These are phyloP conservation scores for Chlamydomonas sphaeroides DNA, from an alignment of 139 green algal genomes.

Conservation along the genomic window DNA sequence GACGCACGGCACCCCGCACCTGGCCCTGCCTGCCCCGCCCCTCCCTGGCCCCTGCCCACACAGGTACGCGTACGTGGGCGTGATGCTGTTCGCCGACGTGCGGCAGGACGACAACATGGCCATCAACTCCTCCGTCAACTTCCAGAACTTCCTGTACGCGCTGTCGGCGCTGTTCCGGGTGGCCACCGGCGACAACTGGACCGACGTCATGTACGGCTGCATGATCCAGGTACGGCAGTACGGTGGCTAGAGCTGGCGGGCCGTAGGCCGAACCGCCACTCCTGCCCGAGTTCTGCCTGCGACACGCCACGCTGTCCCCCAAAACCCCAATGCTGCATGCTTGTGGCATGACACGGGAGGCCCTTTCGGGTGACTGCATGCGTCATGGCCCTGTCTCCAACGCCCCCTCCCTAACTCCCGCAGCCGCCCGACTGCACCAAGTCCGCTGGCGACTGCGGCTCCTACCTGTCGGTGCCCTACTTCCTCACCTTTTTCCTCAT, in stretches of 20 bases:
- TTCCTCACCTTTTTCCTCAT: slow-evolving; percentile 74
- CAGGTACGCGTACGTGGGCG: slow-evolving; percentile 73
- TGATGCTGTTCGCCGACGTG: slow-evolving; percentile 57
- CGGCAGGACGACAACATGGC: neutral
- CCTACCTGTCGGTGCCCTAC: slow-evolving; percentile 61
- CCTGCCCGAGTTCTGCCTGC: too few relatives aligned
- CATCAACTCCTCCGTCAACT: slow-evolving; percentile 78
- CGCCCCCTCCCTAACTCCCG: neutral
- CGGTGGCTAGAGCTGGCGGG: too few relatives aligned
- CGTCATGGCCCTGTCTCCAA: too few relatives aligned
- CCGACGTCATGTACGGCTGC: slow-evolving; percentile 65
- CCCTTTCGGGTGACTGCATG: too few relatives aligned
- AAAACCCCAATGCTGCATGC: too few relatives aligned
- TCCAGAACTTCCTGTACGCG: slow-evolving; percentile 68
- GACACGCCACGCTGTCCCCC: too few relatives aligned
- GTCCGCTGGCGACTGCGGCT: slow-evolving; percentile 51
- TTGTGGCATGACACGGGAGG: too few relatives aligned
- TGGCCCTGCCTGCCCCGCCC: too few relatives aligned
- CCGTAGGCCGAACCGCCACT: too few relatives aligned
- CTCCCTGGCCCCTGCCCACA: too few relatives aligned
- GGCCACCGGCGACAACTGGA: slow-evolving; percentile 82
- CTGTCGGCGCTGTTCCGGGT: slow-evolving; percentile 65
- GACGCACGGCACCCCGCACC: too few relatives aligned
- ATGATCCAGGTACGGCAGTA: slow-evolving; percentile 50
- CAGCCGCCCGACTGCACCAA: slow-evolving; percentile 56